Evolutionary conservation across 2,329 filamentous ascomycete genomes (phyloP).

Genomic region (Teratosphaeria gauchensis): DNA sequence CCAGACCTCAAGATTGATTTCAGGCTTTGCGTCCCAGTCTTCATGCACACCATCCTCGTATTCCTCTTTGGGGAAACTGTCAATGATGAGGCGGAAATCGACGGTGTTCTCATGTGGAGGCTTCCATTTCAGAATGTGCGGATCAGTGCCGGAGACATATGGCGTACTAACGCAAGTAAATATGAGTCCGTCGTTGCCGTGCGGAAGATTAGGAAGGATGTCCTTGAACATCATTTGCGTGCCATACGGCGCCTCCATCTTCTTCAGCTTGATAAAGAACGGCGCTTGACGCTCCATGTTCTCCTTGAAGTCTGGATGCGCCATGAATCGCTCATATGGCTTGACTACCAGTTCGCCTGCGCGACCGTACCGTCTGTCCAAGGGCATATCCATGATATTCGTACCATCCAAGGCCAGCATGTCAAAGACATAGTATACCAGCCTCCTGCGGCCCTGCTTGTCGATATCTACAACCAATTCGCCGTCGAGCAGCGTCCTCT

Average conservation of each 20-base stretch:
- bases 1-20: slow-evolving; percentile 62
- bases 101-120: slow-evolving; percentile 90
- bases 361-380: slow-evolving; percentile 83
- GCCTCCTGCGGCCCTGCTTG: slow-evolving; percentile 57
- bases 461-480: slow-evolving; percentile 76
- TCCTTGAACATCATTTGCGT: slow-evolving; percentile 87
- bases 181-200: slow-evolving; percentile 93
- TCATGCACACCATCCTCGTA: slow-evolving; percentile 27
- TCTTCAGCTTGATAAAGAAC: slow-evolving; percentile 79
- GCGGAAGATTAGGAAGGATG: slow-evolving; percentile 71
- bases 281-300: slow-evolving; percentile 58
- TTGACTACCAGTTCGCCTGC: slow-evolving; percentile 44
- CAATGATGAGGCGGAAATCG: slow-evolving; percentile 73
- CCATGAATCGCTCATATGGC: slow-evolving; percentile 33
- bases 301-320: slow-evolving; percentile 49
- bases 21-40: slow-evolving; percentile 73
- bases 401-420: slow-evolving; percentile 71
- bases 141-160: slow-evolving; percentile 85
- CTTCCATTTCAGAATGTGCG: slow-evolving; percentile 96
- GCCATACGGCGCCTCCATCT: slow-evolving; percentile 80
- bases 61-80: slow-evolving; percentile 57
- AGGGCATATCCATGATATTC: slow-evolving; percentile 63
- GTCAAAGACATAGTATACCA: slow-evolving; percentile 89
- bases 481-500: slow-evolving; percentile 76
- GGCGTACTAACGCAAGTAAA: slow-evolving; percentile 87